Percentiles rank a stretch among this genome's conserved stretches.
These are phyloP conservation scores for Heritiera fomes DNA, from an alignment of 345 rosid species.

Conservation along the genomic window DNA sequence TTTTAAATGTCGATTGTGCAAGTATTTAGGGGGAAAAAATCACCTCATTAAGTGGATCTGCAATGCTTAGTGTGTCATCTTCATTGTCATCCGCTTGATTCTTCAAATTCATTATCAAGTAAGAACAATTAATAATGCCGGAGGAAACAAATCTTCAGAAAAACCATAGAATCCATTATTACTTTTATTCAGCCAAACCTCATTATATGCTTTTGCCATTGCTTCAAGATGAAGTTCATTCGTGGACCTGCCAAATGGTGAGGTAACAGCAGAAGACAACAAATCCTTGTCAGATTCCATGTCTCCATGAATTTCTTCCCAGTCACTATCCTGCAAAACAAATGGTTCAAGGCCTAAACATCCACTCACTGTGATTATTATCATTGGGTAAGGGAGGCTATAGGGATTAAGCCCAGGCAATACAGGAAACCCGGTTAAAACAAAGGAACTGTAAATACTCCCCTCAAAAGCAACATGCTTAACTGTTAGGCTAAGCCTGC, in stretches of 20 bases:
- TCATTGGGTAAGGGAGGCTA: not conserved
- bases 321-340: conserved; percentile 63
- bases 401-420: conserved; percentile 3
- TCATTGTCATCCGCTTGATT: conserved; percentile 63
- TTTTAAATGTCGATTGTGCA: not conserved
- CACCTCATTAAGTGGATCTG: conserved; percentile 84
- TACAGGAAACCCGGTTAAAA: not conserved
- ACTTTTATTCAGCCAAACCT: conserved; percentile 42
- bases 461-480: not conserved
- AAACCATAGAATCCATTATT: not conserved
- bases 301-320: conserved; percentile 76
- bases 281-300: conserved; percentile 50
- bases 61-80: conserved; percentile 45
- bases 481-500: not conserved
- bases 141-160: not conserved
- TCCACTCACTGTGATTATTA: not conserved
- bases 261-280: conserved; percentile 45
- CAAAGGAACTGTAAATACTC: not conserved
- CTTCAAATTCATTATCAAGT: conserved; percentile 32
- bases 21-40: not conserved
- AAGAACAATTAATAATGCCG: not conserved
- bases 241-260: conserved; percentile 55
- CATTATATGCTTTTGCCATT: conserved; percentile 61
- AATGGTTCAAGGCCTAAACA: conserved; percentile 5
- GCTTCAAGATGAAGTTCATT: conserved; percentile 72